Conservation (phyloP, 345 rosid genomes). For the Dipteronia dyeriana region DNA sequence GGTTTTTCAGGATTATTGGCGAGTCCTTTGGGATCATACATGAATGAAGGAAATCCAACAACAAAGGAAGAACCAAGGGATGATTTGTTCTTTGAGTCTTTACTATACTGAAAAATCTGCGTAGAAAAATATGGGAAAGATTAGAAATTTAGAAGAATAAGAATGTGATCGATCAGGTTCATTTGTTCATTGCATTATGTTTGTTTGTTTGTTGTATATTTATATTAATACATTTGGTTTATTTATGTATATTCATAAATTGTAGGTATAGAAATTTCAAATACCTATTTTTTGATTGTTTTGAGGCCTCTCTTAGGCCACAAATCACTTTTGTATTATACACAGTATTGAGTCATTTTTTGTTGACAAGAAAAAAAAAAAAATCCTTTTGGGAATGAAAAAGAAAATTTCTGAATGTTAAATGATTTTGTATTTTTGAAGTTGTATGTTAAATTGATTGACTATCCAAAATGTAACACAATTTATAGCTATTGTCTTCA, state of each 20-base stretch:
- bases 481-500: background rate
- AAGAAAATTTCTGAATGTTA: too few relatives aligned
- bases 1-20: slow-evolving; percentile 42
- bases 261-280: slow-evolving; percentile 15
- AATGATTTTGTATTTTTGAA: background rate
- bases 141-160: slow-evolving; percentile 6
- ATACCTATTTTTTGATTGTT: slow-evolving; percentile 24
- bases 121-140: background rate
- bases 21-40: slow-evolving; percentile 41
- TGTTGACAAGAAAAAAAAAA: background rate
- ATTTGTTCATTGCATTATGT: slow-evolving; percentile 31
- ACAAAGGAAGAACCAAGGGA: slow-evolving; percentile 67
- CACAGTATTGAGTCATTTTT: background rate
- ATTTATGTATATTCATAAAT: slow-evolving; percentile 12
- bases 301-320: slow-evolving; percentile 22
- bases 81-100: slow-evolving; percentile 51
- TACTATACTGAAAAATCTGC: slow-evolving; percentile 37
- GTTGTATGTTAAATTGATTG: too few relatives aligned
- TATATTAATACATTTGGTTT: background rate
- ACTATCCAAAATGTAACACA: too few relatives aligned
- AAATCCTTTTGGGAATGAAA: background rate
- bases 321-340: slow-evolving; percentile 4
- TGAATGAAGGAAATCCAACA: slow-evolving; percentile 29
- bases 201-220: slow-evolving; percentile 37
- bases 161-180: slow-evolving; percentile 15